Base-by-base conservation (phyloP, 257 asterid species). In the Primulina eburnea region DNA sequence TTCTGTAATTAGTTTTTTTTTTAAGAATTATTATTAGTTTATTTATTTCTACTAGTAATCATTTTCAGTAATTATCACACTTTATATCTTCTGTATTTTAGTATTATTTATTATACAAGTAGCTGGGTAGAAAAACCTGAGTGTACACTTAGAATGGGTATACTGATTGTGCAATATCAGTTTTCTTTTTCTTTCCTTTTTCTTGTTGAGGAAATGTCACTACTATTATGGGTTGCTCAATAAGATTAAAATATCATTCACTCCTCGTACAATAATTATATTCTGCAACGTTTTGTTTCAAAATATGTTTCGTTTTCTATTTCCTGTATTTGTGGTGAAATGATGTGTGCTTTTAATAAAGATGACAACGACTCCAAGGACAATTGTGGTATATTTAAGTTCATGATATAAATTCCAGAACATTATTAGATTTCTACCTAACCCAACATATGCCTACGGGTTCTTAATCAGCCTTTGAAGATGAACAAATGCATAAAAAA, bases 1-100 rank as follows among this genome's bases (percentile, higher is more conserved):
- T 78, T 77, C 75, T 76, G 66, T 73, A 57, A 9, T 7, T 29
- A 52, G 75, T 67, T 79, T 79, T 24, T 79, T 24, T 66, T 21
- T 55, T 62, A 75, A 71, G 80, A 66, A 65, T 73, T 4, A 65
- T 4, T 52, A 14, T 62, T 11, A 11, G 11, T 24, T 69, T 67
- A 17, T 65, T 62, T 40, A 8, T 37, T 7, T 37, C 12, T 37
- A 9, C 5, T 40, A 40, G 5, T 1, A 40, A 40, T 10, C 52
- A 2, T 40, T 40, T 9, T 11, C 17, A 40, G 17, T 40, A 8
- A 2, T 28, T 26, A 11, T 72, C 60, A 43, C 59, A n/a, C 61
- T 61, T 65, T 29, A 18, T 35, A 29, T 63, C 26, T 55, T 14
- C 62, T 60, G 56, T 53, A 43, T 4, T 43, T 32, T 32, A 32